These are phyloP conservation scores for Potentilla sterilis DNA, from an alignment of 306 rosid species.

Conservation along the genomic window DNA sequence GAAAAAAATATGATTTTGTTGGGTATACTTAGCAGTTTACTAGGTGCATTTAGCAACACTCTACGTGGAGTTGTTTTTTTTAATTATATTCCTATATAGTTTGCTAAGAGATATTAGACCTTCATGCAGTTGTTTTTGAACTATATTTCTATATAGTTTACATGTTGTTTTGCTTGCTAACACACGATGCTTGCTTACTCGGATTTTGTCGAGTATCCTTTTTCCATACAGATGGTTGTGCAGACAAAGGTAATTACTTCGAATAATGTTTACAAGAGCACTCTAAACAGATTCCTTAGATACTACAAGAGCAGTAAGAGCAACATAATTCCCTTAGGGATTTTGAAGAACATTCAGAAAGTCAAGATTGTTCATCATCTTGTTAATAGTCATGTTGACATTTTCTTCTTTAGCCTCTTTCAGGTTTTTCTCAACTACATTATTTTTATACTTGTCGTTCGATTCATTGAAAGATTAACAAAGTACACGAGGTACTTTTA, in stretches of 20 bases:
- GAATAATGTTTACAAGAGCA: slow-evolving; percentile 7
- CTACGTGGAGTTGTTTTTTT: no score
- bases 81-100: no score
- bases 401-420: not conserved
- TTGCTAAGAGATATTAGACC: not conserved
- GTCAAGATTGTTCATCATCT: slow-evolving; percentile 16
- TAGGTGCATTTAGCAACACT: no score
- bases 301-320: slow-evolving; percentile 31
- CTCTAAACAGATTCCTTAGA: slow-evolving; percentile 21
- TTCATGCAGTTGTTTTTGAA: not conserved
- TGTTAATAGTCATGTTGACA: slow-evolving; percentile 1
- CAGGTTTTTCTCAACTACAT: slow-evolving; percentile 43
- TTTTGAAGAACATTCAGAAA: slow-evolving; percentile 31
- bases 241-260: not conserved
- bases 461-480: slow-evolving; percentile 29
- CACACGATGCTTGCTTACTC: not conserved
- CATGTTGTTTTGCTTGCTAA: not conserved
- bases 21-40: no score
- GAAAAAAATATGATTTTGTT: no score
- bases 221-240: slow-evolving; percentile 26
- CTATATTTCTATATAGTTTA: not conserved
- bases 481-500: not conserved
- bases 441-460: slow-evolving; percentile 41
- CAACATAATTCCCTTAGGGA: slow-evolving; percentile 43
- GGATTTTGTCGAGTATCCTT: slow-evolving; percentile 15